phyloP scores from a whole-genome alignment of 345 rosid genomes.

The Hibiscus tridactylites region DNA sequence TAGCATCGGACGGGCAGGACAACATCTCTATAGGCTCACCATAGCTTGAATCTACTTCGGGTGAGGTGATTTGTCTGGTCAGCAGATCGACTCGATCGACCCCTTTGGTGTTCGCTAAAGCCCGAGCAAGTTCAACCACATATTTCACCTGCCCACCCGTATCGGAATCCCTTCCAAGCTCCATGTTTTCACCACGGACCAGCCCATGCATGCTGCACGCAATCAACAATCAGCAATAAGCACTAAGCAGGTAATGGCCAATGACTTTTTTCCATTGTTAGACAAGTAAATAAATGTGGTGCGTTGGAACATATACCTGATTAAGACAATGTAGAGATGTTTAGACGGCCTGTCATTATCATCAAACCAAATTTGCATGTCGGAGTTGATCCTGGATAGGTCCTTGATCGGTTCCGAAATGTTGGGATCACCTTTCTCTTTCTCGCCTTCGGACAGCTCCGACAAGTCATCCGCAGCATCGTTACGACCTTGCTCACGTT shows the following conservation, averaged over 20 bases:
- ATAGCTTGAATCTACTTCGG: constrained; percentile 57
- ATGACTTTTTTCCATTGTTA: not conserved
- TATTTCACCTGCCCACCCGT: constrained; percentile 79
- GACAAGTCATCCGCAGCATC: constrained; percentile 74
- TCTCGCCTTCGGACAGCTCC: constrained; percentile 82
- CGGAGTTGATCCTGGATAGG: constrained; percentile 50
- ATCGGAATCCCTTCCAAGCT: constrained; percentile 74
- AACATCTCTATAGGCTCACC: constrained; percentile 83
- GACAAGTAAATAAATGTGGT: not conserved
- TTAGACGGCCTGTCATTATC: constrained; percentile 44
- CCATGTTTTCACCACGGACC: constrained; percentile 79
- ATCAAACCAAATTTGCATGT: constrained; percentile 59
- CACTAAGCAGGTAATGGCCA: not conserved
- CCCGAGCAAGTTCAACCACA: constrained; percentile 64
- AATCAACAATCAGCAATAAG: not conserved
- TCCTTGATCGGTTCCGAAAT: constrained; percentile 32
- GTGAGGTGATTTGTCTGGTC: constrained; percentile 58
- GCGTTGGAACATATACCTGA: constrained; percentile 32
- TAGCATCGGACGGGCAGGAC: constrained; percentile 52
- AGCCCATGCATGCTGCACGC: constrained; percentile 51
- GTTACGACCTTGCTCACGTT: constrained; percentile 67
- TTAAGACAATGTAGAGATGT: constrained; percentile 64
- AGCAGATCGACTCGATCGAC: constrained; percentile 58
- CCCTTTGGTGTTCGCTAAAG: constrained; percentile 49
- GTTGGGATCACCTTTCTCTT: constrained; percentile 43